Conservation (phyloP, 768 basidiomycete genomes). For the Hypholoma fasciculare region DNA sequence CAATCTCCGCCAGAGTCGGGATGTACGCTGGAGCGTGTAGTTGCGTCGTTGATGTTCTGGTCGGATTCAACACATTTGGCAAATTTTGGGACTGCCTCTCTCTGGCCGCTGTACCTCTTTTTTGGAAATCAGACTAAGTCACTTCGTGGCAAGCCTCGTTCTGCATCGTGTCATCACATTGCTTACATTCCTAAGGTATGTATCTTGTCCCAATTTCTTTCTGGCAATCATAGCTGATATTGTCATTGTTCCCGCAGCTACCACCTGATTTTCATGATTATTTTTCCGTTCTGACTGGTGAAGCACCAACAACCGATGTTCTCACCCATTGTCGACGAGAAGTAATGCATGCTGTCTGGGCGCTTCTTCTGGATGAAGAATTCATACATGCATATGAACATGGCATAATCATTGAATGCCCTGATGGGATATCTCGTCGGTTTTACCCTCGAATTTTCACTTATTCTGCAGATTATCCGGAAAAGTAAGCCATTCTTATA, state of each 20-base stretch:
- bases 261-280: constrained; percentile 15
- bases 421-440: constrained; percentile 25
- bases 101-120: constrained; percentile 44
- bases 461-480: constrained; percentile 36
- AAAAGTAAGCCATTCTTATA: constrained; percentile 11
- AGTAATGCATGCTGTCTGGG: constrained; percentile 29
- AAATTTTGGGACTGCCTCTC: constrained; percentile 32
- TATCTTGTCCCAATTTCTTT: not conserved
- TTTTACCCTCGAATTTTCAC: constrained; percentile 33
- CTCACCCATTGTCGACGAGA: constrained; percentile 22
- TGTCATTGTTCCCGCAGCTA: not conserved
- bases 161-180: constrained; percentile 29
- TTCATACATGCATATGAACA: constrained; percentile 23
- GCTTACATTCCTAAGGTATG: constrained; percentile 37
- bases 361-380: constrained; percentile 17
- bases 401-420: constrained; percentile 29
- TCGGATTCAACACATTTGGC: constrained; percentile 36
- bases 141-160: constrained; percentile 23
- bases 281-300: constrained; percentile 1
- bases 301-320: constrained; percentile 1
- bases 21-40: constrained; percentile 16
- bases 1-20: constrained; percentile 14
- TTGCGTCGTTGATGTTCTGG: constrained; percentile 29
- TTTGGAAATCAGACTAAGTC: constrained; percentile 40
- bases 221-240: not conserved